Evolutionary conservation across 345 rosid genomes (phyloP).

Genomic region (Brassica rapa): DNA sequence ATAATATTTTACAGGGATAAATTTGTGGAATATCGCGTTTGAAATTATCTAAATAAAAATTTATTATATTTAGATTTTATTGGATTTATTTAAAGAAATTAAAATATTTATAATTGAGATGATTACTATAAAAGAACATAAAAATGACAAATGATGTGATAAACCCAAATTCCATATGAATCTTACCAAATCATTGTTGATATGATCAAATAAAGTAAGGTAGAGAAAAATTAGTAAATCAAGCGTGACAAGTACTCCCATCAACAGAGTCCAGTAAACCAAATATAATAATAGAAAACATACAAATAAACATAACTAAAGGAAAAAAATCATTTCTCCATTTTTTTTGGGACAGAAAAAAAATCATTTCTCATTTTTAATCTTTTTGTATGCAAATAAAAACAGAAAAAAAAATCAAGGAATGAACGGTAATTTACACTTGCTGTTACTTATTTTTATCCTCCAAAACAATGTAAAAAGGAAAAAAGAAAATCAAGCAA

Average conservation of each 20-base stretch:
- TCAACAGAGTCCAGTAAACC: constrained; percentile 19
- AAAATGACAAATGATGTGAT: constrained; percentile 6
- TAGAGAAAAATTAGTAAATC: not conserved
- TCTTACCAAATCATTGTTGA: constrained; percentile 28
- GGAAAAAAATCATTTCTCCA: not conserved
- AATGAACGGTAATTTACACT: not conserved
- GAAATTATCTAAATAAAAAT: not conserved
- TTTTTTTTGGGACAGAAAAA: not conserved
- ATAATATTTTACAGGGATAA: not conserved
- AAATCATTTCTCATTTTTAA: not conserved
- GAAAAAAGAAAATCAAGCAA: not conserved
- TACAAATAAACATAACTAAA: not conserved
- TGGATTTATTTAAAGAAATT: not conserved
- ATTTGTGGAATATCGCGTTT: not conserved
- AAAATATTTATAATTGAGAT: not conserved
- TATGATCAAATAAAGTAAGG: constrained; percentile 1
- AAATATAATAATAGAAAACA: not conserved
- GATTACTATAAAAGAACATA: not conserved
- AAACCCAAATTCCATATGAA: not conserved
- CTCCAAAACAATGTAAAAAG: not conserved
- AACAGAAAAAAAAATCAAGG: constrained; percentile 16
- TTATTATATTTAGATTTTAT: not conserved
- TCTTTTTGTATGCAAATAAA: constrained; percentile 27
- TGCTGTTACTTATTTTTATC: constrained; percentile 5
- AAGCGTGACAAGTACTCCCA: constrained; percentile 7